Percentiles rank a stretch among this genome's conserved stretches.
These are phyloP conservation scores for Talaromyces sp. DNA, from an alignment of 2,329 filamentous ascomycete species.

Conservation along the genomic window DNA sequence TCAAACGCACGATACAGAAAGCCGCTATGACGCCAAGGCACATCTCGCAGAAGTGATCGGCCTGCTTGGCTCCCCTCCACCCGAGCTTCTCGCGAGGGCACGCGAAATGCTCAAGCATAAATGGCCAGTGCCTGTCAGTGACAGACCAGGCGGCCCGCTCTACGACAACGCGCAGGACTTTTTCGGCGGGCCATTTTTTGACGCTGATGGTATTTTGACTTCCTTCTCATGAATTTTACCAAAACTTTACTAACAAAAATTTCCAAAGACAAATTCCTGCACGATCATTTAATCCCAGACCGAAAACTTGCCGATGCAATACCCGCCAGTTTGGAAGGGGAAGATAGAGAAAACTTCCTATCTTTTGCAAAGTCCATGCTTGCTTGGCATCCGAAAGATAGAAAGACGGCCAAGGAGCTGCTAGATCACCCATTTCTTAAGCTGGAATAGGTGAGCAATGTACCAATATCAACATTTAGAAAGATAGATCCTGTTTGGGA, in stretches of 20 bases:
- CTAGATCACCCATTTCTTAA: slow-evolving; percentile 31
- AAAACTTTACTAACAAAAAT: too few species aligned
- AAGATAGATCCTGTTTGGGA: not conserved
- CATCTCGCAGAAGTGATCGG: slow-evolving; percentile 41
- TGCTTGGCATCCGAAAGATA: slow-evolving; percentile 29
- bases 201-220: slow-evolving; percentile 22
- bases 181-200: slow-evolving; percentile 25
- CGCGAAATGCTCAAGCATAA: slow-evolving; percentile 17
- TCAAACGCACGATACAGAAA: not conserved
- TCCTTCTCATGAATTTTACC: not conserved
- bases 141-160: not conserved
- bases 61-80: slow-evolving; percentile 35
- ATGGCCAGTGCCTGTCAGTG: slow-evolving; percentile 1
- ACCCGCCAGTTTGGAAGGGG: slow-evolving; percentile 19
- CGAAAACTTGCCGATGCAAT: slow-evolving; percentile 19
- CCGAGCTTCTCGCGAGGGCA: slow-evolving; percentile 19
- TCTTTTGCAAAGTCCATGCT: slow-evolving; percentile 31
- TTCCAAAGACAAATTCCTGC: slow-evolving; percentile 19
- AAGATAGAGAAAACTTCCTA: slow-evolving; percentile 27
- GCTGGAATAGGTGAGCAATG: not conserved
- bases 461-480: not conserved
- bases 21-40: not conserved
- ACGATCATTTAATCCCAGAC: slow-evolving; percentile 19
- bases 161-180: slow-evolving; percentile 7
- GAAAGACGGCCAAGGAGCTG: slow-evolving; percentile 31